Percentiles rank a stretch among this genome's conserved stretches.
Conservation (phyloP, 2,329 filamentous ascomycete genomes). For the Cryphonectria radicalis region DNA sequence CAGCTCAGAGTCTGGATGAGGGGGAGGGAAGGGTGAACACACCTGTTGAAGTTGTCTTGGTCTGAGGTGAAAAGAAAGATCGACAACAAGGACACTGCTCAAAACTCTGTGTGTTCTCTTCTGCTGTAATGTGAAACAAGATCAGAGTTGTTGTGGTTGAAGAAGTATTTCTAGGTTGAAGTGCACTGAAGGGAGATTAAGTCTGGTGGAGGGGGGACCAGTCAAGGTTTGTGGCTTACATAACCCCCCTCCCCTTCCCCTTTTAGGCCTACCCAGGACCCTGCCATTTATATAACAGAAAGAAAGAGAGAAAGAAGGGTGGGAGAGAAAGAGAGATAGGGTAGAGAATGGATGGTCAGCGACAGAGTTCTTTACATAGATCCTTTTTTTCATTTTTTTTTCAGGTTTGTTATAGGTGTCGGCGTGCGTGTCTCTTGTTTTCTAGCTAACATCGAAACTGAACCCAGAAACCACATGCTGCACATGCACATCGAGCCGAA, state of each 20-base stretch:
- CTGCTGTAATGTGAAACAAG: not conserved
- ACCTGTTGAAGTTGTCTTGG: not conserved
- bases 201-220: not conserved
- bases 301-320: not conserved
- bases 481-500: too few relatives aligned
- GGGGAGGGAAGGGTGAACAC: not conserved
- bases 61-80: not conserved
- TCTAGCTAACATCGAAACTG: too few relatives aligned
- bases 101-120: not conserved
- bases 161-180: not conserved
- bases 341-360: too few relatives aligned
- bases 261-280: not conserved
- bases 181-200: not conserved
- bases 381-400: too few relatives aligned
- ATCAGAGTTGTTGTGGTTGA: not conserved
- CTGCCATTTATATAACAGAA: not conserved
- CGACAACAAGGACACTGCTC: not conserved
- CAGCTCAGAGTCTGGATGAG: not conserved
- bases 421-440: too few relatives aligned
- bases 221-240: not conserved
- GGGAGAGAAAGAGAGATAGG: not conserved
- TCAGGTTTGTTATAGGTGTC: too few relatives aligned
- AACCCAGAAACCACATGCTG: too few relatives aligned
- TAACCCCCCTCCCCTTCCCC: not conserved
- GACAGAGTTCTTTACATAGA: too few relatives aligned